phyloP scores from a whole-genome alignment of 441 rosid species.

The Populus hybrid region DNA sequence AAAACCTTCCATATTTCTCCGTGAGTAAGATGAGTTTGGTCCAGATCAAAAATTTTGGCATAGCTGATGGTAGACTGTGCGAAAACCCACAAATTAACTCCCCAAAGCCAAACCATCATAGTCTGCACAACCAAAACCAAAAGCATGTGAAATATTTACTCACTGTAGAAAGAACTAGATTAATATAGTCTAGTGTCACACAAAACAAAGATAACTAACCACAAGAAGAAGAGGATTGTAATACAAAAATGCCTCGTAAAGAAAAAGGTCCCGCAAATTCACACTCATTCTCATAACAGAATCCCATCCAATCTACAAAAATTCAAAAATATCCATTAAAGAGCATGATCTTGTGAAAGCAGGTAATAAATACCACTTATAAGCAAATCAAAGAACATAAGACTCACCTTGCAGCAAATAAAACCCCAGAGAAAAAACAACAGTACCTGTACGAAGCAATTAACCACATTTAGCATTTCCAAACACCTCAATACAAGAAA shows the following conservation, averaged over 20 bases:
- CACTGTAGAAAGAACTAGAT: neutral
- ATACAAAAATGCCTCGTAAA: slow-evolving; percentile 94
- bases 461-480: slow-evolving; percentile 25
- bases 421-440: slow-evolving; percentile 72
- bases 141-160: slow-evolving; percentile 13
- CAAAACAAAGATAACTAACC: slow-evolving; percentile 46
- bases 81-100: slow-evolving; percentile 85
- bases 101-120: slow-evolving; percentile 98
- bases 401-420: slow-evolving; percentile 85
- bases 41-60: slow-evolving; percentile 67
- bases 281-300: slow-evolving; percentile 93
- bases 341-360: neutral
- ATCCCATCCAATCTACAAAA: slow-evolving; percentile 79
- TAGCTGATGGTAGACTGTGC: slow-evolving; percentile 73
- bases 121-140: slow-evolving; percentile 48
- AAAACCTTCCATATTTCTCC: slow-evolving; percentile 94
- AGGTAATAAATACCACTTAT: neutral
- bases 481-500: neutral
- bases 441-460: slow-evolving; percentile 50
- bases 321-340: slow-evolving; percentile 10
- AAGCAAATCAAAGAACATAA: neutral
- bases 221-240: slow-evolving; percentile 96
- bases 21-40: slow-evolving; percentile 85
- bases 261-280: slow-evolving; percentile 77
- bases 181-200: neutral